A percentile compares a stretch with the other conserved stretches of the same genome.
Evolutionary conservation across 768 basidiomycete species (phyloP).

Genomic region (Tricholoma sp.): DNA sequence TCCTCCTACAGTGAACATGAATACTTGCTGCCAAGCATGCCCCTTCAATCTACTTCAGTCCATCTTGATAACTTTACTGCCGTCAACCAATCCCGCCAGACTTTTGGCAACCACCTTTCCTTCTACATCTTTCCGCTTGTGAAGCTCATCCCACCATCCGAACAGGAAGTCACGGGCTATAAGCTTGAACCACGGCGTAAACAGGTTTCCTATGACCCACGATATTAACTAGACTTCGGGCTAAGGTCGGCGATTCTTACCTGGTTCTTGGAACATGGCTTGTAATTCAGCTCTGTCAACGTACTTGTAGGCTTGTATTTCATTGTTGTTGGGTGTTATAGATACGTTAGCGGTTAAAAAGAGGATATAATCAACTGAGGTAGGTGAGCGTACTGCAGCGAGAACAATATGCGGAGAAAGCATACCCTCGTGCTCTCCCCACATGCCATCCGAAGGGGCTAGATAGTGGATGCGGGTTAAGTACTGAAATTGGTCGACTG

Average conservation of each 20-base stretch:
- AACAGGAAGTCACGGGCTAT: slow-evolving; percentile 96
- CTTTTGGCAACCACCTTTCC: slow-evolving; percentile 63
- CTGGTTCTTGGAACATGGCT: slow-evolving; percentile 78
- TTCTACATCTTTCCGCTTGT: slow-evolving; percentile 48
- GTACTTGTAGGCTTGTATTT: slow-evolving; percentile 88
- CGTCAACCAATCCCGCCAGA: slow-evolving; percentile 61
- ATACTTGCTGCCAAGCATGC: not conserved
- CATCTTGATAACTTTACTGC: slow-evolving; percentile 61
- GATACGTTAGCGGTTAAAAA: slow-evolving; percentile 89
- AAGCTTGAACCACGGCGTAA: slow-evolving; percentile 99
- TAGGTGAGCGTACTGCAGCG: not conserved
- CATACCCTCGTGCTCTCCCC: slow-evolving; percentile 98
- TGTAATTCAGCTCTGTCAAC: slow-evolving; percentile 88
- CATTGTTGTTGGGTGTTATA: slow-evolving; percentile 78
- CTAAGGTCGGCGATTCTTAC: slow-evolving; percentile 38
- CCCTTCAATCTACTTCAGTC: slow-evolving; percentile 25
- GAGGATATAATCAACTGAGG: slow-evolving; percentile 92
- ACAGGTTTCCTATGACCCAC: slow-evolving; percentile 58
- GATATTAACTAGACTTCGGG: not conserved
- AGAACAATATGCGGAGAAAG: not conserved
- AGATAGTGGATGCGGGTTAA: slow-evolving; percentile 96
- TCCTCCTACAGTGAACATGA: not conserved
- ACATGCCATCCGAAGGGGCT: slow-evolving; percentile 85
- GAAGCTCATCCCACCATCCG: slow-evolving; percentile 96
- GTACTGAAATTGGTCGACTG: slow-evolving; percentile 86